Evolutionary conservation across 441 rosid species (phyloP), one percentile per base, ranked within the genome.

Genomic region (Gossypium lobatum): DNA sequence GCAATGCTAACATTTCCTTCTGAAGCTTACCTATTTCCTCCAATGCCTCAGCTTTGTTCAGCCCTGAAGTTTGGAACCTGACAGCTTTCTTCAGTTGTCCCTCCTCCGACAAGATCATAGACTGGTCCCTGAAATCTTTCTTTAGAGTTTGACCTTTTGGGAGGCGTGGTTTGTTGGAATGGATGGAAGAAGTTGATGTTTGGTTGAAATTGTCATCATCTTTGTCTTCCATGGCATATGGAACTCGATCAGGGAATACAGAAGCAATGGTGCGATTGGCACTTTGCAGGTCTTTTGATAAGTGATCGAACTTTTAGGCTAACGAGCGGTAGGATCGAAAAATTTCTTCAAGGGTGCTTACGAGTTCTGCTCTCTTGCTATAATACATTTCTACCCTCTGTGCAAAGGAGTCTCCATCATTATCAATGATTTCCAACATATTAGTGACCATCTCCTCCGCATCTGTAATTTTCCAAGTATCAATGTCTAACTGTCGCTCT

Each of bases 211-310:
- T 69, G 1, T 74, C 88, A 57, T 81, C 86, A 23, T 85, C 88
- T 2, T 86, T 88, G 25, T 83, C 89, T 31, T 93, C 92, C 23
- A 79, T 68, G 3, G 83, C 78, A 20, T 82, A 84, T 76, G 84
- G 95, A 68, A 91, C 85, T 80, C 84, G 90, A 59, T 94, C 98
- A 2, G 98, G 97, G 58, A 90, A 94, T 31, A 88, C 93, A 0
- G 91, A 81, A n/a, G 98, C 98, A 72, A 94, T 89, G 70, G 94
- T 90, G 26, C 91, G 88, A 75, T 92, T 92, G 6, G 97, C 98
- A 17, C 91, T 87, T 77, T 94, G 97, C 59, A 92, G 87, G 25
- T 94, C 95, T 77, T 84, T 86, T 1, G 98, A 92, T 13, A 94
- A 80, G 70, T 77, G 80, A 81, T 94, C 96, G 48, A 83, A 94